Conservation (phyloP, 73 alveolate species). For the Durusdinium trenchii region DNA sequence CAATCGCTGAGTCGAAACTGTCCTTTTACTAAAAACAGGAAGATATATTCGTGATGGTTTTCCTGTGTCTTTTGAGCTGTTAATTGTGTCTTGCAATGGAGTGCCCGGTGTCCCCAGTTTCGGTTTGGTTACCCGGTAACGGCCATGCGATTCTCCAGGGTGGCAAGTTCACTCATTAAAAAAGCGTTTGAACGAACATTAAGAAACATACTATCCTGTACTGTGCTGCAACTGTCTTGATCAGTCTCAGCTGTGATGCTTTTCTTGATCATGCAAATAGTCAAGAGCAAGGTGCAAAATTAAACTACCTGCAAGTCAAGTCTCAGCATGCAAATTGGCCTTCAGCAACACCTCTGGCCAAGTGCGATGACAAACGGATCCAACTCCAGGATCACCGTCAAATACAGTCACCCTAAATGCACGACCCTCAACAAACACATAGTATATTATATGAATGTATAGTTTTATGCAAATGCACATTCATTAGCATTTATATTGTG, state of each 20-base stretch:
- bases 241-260: no score
- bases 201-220: no score
- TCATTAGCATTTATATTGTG: not conserved
- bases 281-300: not conserved
- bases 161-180: no score
- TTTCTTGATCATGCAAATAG: not conserved
- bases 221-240: no score
- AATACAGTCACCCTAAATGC: not conserved
- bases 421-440: not conserved
- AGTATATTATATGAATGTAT: not conserved
- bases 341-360: constrained; percentile 25
- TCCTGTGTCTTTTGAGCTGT: no score
- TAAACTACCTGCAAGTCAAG: not conserved
- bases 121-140: not conserved
- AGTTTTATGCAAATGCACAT: not conserved
- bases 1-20: not conserved
- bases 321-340: not conserved
- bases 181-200: no score
- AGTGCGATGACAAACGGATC: not conserved
- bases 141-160: not conserved
- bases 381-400: not conserved
- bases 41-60: not conserved
- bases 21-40: no score
- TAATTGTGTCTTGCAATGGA: not conserved
- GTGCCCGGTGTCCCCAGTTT: not conserved